Evolutionary conservation across 2,329 filamentous ascomycete species (phyloP).

Genomic region (Grosmannia serpens): DNA sequence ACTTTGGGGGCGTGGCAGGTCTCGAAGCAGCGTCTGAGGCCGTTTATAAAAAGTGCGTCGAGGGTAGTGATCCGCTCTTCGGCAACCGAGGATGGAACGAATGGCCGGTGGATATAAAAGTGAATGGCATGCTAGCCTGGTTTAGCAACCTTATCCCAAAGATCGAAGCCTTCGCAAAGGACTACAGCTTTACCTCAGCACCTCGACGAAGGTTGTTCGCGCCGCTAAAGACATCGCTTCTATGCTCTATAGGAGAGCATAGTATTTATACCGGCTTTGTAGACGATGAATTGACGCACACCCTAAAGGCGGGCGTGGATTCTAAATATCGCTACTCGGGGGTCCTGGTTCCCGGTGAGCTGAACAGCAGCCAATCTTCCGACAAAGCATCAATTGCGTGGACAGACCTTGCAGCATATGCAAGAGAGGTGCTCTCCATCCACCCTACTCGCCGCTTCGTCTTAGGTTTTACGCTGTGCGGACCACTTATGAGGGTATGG

Average conservation of each 20-base stretch:
- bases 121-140: constrained; percentile 23
- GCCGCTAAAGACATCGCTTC: constrained; percentile 16
- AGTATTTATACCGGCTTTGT: background rate
- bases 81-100: constrained; percentile 20
- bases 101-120: constrained; percentile 23
- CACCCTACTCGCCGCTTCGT: background rate
- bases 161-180: constrained; percentile 17
- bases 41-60: constrained; percentile 22
- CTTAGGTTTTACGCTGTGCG: background rate
- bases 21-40: constrained; percentile 21
- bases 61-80: constrained; percentile 21
- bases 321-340: too few relatives aligned
- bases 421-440: background rate
- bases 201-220: constrained; percentile 16
- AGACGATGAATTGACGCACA: too few relatives aligned
- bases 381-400: background rate
- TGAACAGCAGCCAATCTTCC: background rate
- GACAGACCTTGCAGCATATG: background rate
- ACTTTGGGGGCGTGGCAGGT: constrained; percentile 19
- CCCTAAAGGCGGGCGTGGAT: too few relatives aligned
- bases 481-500: constrained; percentile 28
- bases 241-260: constrained; percentile 11
- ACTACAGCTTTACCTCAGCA: constrained; percentile 11
- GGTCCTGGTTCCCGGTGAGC: background rate
- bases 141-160: constrained; percentile 18